These are phyloP conservation scores for Euphorbia schlechtendalii DNA, from an alignment of 441 rosid genomes.

Conservation along the genomic window DNA sequence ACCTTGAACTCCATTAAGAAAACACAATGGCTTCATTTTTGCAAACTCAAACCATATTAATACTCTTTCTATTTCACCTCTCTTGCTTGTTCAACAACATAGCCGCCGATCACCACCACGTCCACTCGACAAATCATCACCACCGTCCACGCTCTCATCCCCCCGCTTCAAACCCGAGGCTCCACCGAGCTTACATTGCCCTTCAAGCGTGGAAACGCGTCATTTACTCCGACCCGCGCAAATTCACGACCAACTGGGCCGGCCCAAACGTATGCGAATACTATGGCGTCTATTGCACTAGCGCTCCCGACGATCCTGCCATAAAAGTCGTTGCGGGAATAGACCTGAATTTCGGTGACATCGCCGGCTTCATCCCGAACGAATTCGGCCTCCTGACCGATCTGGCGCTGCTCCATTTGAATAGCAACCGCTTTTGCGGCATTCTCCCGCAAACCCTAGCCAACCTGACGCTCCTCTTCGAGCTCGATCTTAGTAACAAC, in stretches of 20 bases:
- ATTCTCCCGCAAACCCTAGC: slow-evolving; percentile 48
- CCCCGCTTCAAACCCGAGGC: slow-evolving; percentile 36
- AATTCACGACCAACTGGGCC: slow-evolving; percentile 67
- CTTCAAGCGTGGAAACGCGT: slow-evolving; percentile 73
- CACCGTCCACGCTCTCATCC: slow-evolving; percentile 29
- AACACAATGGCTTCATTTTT: slow-evolving; percentile 46
- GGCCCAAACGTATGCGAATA: slow-evolving; percentile 73
- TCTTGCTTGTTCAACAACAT: slow-evolving; percentile 21
- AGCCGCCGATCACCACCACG: slow-evolving; percentile 42
- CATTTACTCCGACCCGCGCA: slow-evolving; percentile 78
- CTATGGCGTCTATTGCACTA: slow-evolving; percentile 55
- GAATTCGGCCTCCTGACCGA: slow-evolving; percentile 65
- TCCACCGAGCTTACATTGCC: slow-evolving; percentile 58
- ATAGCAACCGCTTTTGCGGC: slow-evolving; percentile 84
- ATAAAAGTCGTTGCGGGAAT: slow-evolving; percentile 61
- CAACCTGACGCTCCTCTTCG: slow-evolving; percentile 55
- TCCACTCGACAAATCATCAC: slow-evolving; percentile 24
- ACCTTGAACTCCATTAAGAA: slow-evolving; percentile 6
- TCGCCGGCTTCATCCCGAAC: slow-evolving; percentile 78
- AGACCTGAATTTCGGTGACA: slow-evolving; percentile 63
- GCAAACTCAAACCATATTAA: slow-evolving; percentile 13
- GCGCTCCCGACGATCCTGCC: slow-evolving; percentile 34
- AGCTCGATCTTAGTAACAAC: slow-evolving; percentile 88
- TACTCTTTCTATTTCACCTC: slow-evolving; percentile 30
- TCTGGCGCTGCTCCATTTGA: slow-evolving; percentile 68